phyloP scores from a whole-genome alignment of 371 early-diverging fungal genomes.

The Rhizopus microsporus region DNA sequence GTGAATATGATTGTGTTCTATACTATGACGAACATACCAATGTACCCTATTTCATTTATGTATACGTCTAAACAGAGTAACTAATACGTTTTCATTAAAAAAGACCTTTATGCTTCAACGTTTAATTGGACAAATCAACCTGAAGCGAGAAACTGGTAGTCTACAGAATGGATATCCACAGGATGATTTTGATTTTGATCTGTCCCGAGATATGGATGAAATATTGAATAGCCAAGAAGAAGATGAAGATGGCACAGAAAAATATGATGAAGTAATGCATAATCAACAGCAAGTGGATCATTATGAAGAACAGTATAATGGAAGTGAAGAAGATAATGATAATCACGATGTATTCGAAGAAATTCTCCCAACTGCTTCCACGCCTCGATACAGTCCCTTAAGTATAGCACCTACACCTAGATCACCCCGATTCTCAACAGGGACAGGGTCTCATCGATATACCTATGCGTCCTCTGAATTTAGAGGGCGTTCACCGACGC shows the following conservation, averaged over 20 bases:
- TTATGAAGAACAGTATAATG: background rate
- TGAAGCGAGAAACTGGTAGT: background rate
- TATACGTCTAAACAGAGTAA: background rate
- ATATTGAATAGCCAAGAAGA: background rate
- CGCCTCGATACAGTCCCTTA: background rate
- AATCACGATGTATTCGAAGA: constrained; percentile 2
- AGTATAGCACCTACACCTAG: background rate
- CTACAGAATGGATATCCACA: background rate
- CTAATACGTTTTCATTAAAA: background rate
- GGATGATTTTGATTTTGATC: constrained; percentile 5
- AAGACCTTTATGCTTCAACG: background rate
- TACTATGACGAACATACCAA: background rate
- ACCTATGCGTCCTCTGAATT: constrained; percentile 1
- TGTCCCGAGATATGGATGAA: constrained; percentile 1
- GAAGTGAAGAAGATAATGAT: background rate
- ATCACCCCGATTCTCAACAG: background rate
- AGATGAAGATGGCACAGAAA: background rate
- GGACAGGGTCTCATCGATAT: background rate
- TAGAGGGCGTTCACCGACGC: background rate
- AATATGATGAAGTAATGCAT: background rate
- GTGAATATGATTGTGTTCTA: constrained; percentile 1
- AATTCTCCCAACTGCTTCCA: background rate
- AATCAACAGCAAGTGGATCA: background rate
- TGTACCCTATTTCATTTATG: background rate
- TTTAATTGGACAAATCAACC: constrained; percentile 1